phyloP scores from a whole-genome alignment of 169 alveolate species.

The Eimeria praecox region DNA sequence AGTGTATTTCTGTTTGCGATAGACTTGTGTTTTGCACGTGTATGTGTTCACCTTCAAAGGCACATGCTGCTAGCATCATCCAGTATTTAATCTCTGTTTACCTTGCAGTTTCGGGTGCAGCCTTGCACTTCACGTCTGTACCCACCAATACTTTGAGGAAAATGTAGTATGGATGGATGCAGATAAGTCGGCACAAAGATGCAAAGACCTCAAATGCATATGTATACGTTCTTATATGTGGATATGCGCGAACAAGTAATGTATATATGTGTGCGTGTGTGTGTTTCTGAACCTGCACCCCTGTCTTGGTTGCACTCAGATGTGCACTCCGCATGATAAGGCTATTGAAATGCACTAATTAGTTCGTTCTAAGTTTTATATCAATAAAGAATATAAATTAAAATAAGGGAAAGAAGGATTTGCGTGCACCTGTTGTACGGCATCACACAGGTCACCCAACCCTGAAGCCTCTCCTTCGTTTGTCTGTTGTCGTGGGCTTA shows the following conservation, averaged over 20 bases:
- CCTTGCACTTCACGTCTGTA: neutral
- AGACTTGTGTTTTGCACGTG: neutral
- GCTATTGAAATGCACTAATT: neutral
- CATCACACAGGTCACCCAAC: neutral
- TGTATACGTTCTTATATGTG: too few species aligned
- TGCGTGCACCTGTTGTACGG: neutral
- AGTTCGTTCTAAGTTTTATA: neutral
- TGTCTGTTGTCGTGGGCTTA: neutral
- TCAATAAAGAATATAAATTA: neutral
- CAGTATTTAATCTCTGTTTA: neutral
- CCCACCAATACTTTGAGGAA: too few species aligned
- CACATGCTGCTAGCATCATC: neutral
- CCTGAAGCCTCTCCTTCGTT: neutral
- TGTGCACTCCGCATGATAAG: neutral
- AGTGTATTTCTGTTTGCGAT: neutral
- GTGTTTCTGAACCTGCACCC: neutral
- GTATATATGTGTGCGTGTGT: neutral
- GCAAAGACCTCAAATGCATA: too few species aligned
- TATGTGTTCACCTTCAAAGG: neutral
- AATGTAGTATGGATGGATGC: too few species aligned
- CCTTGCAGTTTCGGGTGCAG: neutral
- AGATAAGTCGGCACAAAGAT: too few species aligned
- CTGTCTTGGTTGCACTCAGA: neutral
- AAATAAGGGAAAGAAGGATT: too few species aligned
- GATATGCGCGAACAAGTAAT: too few species aligned